Conservation (phyloP, 441 rosid genomes). For the Mallotus japonicus region DNA sequence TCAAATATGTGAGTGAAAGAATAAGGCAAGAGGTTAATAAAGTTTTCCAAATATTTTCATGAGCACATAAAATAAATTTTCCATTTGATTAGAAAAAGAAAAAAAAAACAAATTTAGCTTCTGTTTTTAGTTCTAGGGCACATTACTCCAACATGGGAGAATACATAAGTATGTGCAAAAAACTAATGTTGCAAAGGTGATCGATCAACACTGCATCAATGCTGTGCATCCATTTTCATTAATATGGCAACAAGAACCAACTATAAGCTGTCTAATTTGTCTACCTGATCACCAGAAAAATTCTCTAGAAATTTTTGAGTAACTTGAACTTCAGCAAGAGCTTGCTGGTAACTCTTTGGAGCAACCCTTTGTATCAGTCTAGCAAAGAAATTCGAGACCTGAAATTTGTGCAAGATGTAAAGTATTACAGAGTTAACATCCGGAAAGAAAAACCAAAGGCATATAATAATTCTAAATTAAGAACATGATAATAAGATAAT, state of each 20-base stretch:
- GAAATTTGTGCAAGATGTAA: constrained; percentile 25
- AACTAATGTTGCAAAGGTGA: neutral
- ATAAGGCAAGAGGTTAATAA: constrained; percentile 6
- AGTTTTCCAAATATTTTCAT: neutral
- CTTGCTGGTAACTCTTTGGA: constrained; percentile 97
- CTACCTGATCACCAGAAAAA: constrained; percentile 96
- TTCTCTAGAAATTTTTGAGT: constrained; percentile 87
- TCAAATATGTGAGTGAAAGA: neutral
- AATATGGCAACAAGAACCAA: constrained; percentile 12
- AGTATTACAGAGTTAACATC: neutral
- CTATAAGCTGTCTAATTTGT: neutral
- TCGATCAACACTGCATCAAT: neutral
- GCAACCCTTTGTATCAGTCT: constrained; percentile 89
- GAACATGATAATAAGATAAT: neutral
- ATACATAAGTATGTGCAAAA: constrained; percentile 4
- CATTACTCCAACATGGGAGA: constrained; percentile 4
- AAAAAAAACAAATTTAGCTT: constrained; percentile 4
- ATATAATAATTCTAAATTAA: neutral
- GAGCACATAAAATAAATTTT: constrained; percentile 5
- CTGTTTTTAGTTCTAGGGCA: neutral
- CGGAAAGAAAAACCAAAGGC: neutral
- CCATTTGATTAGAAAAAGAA: neutral
- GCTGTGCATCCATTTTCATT: constrained; percentile 6
- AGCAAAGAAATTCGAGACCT: constrained; percentile 84
- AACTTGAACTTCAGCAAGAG: constrained; percentile 81